These are phyloP conservation scores for Ehretia macrophylla DNA, from an alignment of 257 asterid genomes.

Conservation along the genomic window DNA sequence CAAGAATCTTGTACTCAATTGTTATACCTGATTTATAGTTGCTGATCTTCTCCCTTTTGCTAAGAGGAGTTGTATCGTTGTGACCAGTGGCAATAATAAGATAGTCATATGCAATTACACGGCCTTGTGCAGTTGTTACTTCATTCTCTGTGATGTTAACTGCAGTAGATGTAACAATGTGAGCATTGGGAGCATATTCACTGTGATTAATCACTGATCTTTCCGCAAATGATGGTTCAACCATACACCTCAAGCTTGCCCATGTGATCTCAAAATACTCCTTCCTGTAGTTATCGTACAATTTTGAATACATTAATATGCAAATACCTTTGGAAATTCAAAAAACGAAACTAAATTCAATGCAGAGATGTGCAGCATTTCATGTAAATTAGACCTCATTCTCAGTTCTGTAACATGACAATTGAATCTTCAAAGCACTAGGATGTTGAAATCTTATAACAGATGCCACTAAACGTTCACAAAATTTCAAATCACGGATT, in stretches of 20 bases:
- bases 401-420: too few species aligned
- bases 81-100: constrained; percentile 94
- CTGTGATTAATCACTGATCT: constrained; percentile 63
- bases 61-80: constrained; percentile 25
- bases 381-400: neutral
- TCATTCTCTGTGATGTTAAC: constrained; percentile 48
- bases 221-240: constrained; percentile 80
- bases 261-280: constrained; percentile 78
- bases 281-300: constrained; percentile 43
- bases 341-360: neutral
- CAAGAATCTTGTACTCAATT: neutral
- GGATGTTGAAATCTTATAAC: too few species aligned
- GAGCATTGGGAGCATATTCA: constrained; percentile 67
- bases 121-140: constrained; percentile 64
- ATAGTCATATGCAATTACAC: constrained; percentile 51
- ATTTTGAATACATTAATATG: neutral
- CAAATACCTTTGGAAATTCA: neutral
- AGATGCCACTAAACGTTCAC: too few species aligned
- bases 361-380: neutral
- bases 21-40: constrained; percentile 58
- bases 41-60: constrained; percentile 50
- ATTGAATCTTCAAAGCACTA: too few species aligned
- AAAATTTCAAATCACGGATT: too few species aligned
- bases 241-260: constrained; percentile 78
- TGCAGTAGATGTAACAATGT: constrained; percentile 52